Base-by-base conservation (phyloP, 1,139 yeast species). In the Hanseniaspora sp. region DNA sequence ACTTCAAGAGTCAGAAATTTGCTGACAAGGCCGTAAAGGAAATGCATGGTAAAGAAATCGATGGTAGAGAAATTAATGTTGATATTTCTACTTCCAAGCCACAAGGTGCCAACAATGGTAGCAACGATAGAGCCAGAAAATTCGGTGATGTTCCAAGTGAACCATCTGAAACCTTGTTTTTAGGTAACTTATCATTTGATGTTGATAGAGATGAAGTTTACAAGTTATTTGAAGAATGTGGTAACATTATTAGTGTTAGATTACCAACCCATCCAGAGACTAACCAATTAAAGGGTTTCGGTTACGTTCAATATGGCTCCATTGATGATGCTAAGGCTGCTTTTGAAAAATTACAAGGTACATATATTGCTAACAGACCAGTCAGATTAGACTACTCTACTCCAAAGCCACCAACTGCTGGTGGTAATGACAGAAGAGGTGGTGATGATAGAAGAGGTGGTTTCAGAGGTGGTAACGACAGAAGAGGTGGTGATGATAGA, bases 201-300 rank as follows among this genome's bases (percentile, higher is more conserved):
- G 86, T 87, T 61, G 78, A 80, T 70, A 82, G 88, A 73, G 96
- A 88, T 69, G 74, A 72, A 59, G 75, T 92, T 62, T 83, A 77
- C 71, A 79, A 78, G 63, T 69, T 80, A 47, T 92, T 92, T 67
- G 80, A 84, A 62, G 79, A 78, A 66, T 77, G 78, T 71, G 97
- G 96, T 69, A 77, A 76, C 60, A 86, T 92, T 59, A 73, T 87
- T 57, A 85, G 95, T 58, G 90, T 90, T 65, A 83, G 98, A 76
- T 76, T 92, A 64, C 98, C 98, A 71, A 90, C 97, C 52, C 95
- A 90, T 74, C 97, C 96, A 67, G 97, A 90, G 72, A 88, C 97
- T 61, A 95, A 88, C 71, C 96, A 90, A 74, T 95, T 95, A 71
- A 92, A 92, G 80, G 98, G 98, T 62, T 92, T 92, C 74, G 98